These are phyloP conservation scores for Marchantia polymorpha DNA, from an alignment of 225 moss, liverwort and hornwort genomes.

Conservation along the genomic window DNA sequence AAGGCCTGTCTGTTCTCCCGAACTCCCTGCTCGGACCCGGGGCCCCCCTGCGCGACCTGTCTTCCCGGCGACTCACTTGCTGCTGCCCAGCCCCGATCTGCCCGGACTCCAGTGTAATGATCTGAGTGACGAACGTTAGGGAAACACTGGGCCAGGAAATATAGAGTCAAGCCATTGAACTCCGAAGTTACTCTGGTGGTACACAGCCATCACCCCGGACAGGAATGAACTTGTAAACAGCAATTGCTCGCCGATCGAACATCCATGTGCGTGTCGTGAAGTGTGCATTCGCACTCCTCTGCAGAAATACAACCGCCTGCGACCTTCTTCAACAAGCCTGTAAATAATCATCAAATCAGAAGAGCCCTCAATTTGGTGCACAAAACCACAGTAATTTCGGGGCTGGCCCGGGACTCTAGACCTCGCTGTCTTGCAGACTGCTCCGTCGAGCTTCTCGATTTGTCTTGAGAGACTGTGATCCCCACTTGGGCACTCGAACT, in stretches of 20 bases:
- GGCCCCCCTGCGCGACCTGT: neutral
- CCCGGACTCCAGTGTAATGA: neutral
- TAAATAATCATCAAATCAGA: slow-evolving; percentile 24
- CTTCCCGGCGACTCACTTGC: neutral
- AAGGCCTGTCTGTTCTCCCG: neutral
- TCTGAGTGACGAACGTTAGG: neutral
- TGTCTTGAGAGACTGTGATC: neutral
- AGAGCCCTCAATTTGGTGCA: slow-evolving; percentile 16
- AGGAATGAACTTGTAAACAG: slow-evolving; percentile 13
- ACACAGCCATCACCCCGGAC: slow-evolving; percentile 4
- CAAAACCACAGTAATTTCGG: slow-evolving; percentile 1
- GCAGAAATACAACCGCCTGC: slow-evolving; percentile 12
- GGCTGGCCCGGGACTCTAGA: neutral
- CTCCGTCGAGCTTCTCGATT: neutral
- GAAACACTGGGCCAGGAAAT: neutral
- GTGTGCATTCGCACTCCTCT: slow-evolving; percentile 8
- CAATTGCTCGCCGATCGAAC: slow-evolving; percentile 20
- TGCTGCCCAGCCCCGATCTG: slow-evolving; percentile 2
- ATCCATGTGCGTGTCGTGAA: slow-evolving; percentile 7
- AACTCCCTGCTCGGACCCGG: neutral
- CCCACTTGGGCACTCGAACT: slow-evolving; percentile 12
- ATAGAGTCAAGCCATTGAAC: slow-evolving; percentile 9
- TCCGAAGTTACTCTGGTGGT: neutral
- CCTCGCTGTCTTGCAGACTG: neutral
- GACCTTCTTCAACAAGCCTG: slow-evolving; percentile 23